Evolutionary conservation across 2,329 filamentous ascomycete species (phyloP).

Genomic region (Hypoxylon sp.): DNA sequence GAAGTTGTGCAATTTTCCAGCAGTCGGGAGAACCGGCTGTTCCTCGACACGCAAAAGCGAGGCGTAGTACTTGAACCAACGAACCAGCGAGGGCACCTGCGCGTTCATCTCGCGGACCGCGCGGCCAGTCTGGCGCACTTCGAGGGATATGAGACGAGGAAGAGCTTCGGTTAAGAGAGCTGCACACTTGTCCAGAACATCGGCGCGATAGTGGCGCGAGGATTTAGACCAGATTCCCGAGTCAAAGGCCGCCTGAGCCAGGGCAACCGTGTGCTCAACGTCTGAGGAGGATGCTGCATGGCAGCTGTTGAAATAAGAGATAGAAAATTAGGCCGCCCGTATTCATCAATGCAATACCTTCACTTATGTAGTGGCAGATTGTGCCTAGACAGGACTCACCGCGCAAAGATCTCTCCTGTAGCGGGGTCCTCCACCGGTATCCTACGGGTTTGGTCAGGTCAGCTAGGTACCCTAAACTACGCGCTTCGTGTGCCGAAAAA

Average conservation of each 20-base stretch:
- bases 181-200: constrained; percentile 72
- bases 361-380: not conserved
- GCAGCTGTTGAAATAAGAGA: constrained; percentile 54
- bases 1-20: constrained; percentile 70
- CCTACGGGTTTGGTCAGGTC: constrained; percentile 53
- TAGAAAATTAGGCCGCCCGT: not conserved
- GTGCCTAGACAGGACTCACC: constrained; percentile 53
- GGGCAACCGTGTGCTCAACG: constrained; percentile 57
- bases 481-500: constrained; percentile 6
- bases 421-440: constrained; percentile 67
- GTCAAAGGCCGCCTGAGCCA: constrained; percentile 62
- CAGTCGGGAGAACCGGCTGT: constrained; percentile 74
- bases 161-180: constrained; percentile 66
- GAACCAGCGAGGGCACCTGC: constrained; percentile 73
- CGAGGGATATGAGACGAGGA: constrained; percentile 69
- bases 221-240: constrained; percentile 69
- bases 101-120: constrained; percentile 78
- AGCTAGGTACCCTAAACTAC: not conserved
- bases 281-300: constrained; percentile 62
- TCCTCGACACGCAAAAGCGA: constrained; percentile 76
- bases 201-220: constrained; percentile 69
- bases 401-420: constrained; percentile 65
- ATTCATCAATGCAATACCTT: not conserved
- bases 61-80: constrained; percentile 81
- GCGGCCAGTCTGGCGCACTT: constrained; percentile 77